Conservation (phyloP, 768 basidiomycete genomes). For the Tricholomella constricta region DNA sequence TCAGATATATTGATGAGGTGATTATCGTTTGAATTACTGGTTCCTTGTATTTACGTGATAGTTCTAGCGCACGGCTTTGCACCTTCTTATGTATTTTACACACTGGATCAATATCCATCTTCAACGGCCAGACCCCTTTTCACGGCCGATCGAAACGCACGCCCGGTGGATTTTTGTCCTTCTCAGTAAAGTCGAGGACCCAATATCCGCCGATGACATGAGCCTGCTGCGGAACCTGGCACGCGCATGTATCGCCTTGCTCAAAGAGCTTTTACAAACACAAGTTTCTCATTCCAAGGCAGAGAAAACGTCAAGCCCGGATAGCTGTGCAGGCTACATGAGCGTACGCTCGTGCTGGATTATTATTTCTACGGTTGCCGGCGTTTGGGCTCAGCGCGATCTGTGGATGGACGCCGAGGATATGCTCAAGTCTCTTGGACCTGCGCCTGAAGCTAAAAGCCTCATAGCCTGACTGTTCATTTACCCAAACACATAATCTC, state of each 20-base stretch:
- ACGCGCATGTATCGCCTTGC: conserved; percentile 61
- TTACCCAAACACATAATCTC: not conserved
- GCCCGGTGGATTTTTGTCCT: conserved; percentile 80
- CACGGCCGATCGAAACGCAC: conserved; percentile 54
- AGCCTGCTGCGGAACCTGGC: conserved; percentile 74
- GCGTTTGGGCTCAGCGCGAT: conserved; percentile 79
- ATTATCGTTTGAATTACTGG: conserved; percentile 5
- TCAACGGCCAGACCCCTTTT: conserved; percentile 39
- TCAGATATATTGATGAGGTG: conserved; percentile 71
- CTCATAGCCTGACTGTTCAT: not conserved
- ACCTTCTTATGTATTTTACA: conserved; percentile 81
- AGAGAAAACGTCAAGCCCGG: conserved; percentile 4
- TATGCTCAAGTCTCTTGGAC: conserved; percentile 35
- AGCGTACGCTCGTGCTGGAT: conserved; percentile 70
- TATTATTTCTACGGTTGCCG: conserved; percentile 61
- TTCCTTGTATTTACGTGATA: conserved; percentile 17
- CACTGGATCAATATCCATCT: conserved; percentile 76
- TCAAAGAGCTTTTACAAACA: conserved; percentile 37
- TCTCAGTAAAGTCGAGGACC: conserved; percentile 67
- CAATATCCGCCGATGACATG: conserved; percentile 75
- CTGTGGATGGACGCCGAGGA: conserved; percentile 77
- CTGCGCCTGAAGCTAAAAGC: not conserved
- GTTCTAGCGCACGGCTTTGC: conserved; percentile 64
- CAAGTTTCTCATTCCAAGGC: conserved; percentile 14
- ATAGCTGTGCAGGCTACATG: conserved; percentile 23